These are phyloP conservation scores for Hymenoscyphus occultus DNA, from an alignment of 2,329 filamentous ascomycete genomes.

Conservation along the genomic window DNA sequence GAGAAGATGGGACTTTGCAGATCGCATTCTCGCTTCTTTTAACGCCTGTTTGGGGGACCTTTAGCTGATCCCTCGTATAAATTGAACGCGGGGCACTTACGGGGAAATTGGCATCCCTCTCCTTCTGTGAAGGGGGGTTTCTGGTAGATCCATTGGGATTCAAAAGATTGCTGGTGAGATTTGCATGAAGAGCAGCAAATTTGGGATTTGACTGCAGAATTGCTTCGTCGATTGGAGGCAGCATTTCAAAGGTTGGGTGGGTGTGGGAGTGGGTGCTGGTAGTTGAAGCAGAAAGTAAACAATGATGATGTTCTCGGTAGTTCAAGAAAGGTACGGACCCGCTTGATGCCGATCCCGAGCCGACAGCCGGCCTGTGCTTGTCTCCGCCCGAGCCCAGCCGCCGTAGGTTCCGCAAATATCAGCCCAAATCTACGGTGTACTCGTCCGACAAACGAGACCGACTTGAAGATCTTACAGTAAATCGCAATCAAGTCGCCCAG, in stretches of 20 bases:
- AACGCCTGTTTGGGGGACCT: slow-evolving; percentile 42
- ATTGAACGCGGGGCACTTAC: not conserved
- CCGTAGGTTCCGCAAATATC: too few species aligned
- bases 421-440: too few species aligned
- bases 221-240: slow-evolving; percentile 55
- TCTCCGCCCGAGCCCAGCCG: not conserved
- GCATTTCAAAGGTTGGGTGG: slow-evolving; percentile 40
- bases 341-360: not conserved
- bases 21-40: slow-evolving; percentile 45
- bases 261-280: slow-evolving; percentile 2
- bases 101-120: slow-evolving; percentile 38
- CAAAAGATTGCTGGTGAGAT: slow-evolving; percentile 52
- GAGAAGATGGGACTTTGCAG: slow-evolving; percentile 51
- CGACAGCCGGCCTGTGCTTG: not conserved
- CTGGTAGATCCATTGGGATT: slow-evolving; percentile 58
- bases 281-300: not conserved
- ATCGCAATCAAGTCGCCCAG: too few species aligned
- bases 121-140: slow-evolving; percentile 47
- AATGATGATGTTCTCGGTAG: not conserved
- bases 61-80: not conserved
- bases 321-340: not conserved
- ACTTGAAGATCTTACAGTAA: too few species aligned
- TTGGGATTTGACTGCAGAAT: slow-evolving; percentile 56
- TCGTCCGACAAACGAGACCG: too few species aligned
- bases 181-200: slow-evolving; percentile 57